Conservation (phyloP, 768 basidiomycete species). For the Kondoa subrosea region DNA sequence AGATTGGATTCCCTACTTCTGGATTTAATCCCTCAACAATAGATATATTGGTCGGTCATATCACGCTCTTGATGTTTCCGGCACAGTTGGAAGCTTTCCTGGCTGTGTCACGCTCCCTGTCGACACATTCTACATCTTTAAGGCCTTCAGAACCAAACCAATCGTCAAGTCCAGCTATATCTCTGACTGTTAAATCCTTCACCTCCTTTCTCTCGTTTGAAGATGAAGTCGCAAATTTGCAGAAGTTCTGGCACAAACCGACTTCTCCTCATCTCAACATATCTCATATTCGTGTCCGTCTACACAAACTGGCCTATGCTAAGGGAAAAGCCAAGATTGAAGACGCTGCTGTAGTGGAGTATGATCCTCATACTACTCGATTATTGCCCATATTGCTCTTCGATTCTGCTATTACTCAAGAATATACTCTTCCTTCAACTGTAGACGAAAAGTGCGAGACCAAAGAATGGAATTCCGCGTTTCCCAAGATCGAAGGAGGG, state of each 20-base stretch:
- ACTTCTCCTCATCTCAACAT: not conserved
- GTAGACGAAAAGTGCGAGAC: no score
- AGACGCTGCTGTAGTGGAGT: not conserved
- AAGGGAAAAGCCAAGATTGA: not conserved
- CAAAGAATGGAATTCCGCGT: no score
- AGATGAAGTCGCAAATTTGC: not conserved
- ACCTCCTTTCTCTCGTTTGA: not conserved
- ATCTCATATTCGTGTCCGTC: not conserved
- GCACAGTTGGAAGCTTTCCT: not conserved
- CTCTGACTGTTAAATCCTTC: not conserved
- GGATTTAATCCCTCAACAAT: not conserved
- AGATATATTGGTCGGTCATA: not conserved
- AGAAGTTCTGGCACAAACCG: not conserved
- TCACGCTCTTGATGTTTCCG: not conserved
- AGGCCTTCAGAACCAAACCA: not conserved
- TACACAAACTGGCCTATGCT: not conserved
- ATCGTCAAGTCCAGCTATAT: no score
- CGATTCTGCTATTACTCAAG: not conserved
- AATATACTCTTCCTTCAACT: not conserved
- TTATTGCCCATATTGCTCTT: not conserved
- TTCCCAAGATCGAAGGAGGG: no score
- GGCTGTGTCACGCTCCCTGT: not conserved
- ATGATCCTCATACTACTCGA: not conserved
- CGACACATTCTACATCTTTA: not conserved
- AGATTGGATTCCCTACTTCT: not conserved